phyloP scores from a whole-genome alignment of 306 rosid species.

The Prunus mongolica region DNA sequence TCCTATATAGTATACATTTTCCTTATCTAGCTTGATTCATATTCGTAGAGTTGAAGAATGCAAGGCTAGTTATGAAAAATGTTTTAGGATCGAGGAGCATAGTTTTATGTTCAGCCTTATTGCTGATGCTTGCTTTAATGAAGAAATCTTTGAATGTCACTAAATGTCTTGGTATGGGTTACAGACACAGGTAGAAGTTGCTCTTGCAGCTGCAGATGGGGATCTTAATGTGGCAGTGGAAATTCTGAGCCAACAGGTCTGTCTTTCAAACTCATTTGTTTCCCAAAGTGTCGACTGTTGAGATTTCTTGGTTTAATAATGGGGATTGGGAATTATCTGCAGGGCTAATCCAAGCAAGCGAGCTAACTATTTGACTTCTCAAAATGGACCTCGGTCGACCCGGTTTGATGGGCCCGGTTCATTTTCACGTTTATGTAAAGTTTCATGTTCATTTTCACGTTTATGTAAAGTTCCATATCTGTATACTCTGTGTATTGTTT shows the following conservation, averaged over 20 bases:
- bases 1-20: background rate
- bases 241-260: constrained; percentile 97
- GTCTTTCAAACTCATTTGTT: background rate
- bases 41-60: background rate
- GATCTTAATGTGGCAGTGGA: constrained; percentile 87
- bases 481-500: background rate
- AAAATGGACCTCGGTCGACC: background rate
- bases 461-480: background rate
- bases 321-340: constrained; percentile 26
- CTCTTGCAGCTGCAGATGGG: constrained; percentile 96
- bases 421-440: background rate
- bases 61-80: background rate
- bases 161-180: constrained; percentile 20
- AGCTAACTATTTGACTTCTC: background rate
- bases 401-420: background rate
- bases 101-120: background rate
- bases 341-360: constrained; percentile 31
- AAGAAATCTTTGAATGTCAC: constrained; percentile 3
- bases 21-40: background rate
- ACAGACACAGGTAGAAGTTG: constrained; percentile 98
- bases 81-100: background rate
- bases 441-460: background rate
- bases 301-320: background rate
- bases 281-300: background rate
- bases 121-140: background rate